These are phyloP conservation scores for Tarenaya hassleriana DNA, from an alignment of 345 rosid species.

Conservation along the genomic window DNA sequence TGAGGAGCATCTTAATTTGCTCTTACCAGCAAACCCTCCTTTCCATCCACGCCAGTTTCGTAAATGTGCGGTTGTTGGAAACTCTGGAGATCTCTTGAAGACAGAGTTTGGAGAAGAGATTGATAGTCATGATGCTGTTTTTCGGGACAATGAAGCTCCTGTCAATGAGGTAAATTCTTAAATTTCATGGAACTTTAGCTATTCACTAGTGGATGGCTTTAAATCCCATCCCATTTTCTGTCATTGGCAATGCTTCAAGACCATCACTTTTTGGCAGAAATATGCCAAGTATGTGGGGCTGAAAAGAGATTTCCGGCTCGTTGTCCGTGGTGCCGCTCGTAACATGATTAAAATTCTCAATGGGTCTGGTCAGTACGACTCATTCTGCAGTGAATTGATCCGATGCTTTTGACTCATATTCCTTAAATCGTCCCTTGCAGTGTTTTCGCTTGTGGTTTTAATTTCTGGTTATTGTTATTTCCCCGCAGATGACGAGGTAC, in stretches of 20 bases:
- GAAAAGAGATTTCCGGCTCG: conserved; percentile 94
- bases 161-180: conserved; percentile 56
- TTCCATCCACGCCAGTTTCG: conserved; percentile 72
- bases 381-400: conserved; percentile 3
- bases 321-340: conserved; percentile 92
- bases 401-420: conserved; percentile 8
- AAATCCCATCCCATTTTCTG: neutral
- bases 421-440: conserved; percentile 10
- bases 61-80: conserved; percentile 91
- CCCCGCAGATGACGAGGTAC: conserved; percentile 86
- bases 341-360: conserved; percentile 80
- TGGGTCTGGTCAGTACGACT: conserved; percentile 58
- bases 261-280: conserved; percentile 40
- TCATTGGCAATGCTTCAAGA: conserved; percentile 21
- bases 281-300: conserved; percentile 84
- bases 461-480: conserved; percentile 24
- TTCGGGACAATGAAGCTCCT: conserved; percentile 95
- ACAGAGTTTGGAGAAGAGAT: conserved; percentile 85
- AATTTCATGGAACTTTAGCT: neutral
- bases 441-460: conserved; percentile 10
- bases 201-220: neutral
- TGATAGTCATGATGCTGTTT: conserved; percentile 88
- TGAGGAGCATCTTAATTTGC: conserved; percentile 76
- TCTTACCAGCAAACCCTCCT: conserved; percentile 87
- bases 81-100: conserved; percentile 88